These are phyloP conservation scores for Phaeosphaeriaceae sp. DNA, from an alignment of 2,329 filamentous ascomycete species.

Conservation along the genomic window DNA sequence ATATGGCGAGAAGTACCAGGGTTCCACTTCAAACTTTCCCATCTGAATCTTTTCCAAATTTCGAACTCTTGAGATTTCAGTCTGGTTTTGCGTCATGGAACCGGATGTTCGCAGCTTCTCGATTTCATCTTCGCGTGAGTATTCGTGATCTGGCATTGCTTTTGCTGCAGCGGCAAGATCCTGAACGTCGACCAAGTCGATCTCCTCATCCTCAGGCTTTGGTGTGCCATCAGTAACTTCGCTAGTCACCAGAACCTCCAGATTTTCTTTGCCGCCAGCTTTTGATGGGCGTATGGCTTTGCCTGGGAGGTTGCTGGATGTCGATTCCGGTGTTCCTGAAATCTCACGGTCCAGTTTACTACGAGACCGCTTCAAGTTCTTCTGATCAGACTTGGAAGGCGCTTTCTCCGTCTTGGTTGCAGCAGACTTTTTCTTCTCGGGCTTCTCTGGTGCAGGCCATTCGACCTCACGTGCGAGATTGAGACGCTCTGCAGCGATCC, in stretches of 20 bases:
- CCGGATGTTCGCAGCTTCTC: conserved; percentile 93
- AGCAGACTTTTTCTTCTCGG: conserved; percentile 80
- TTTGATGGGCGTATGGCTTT: conserved; percentile 60
- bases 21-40: conserved; percentile 88
- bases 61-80: conserved; percentile 92
- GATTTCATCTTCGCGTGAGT: conserved; percentile 88
- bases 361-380: conserved; percentile 55
- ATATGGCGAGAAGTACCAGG: conserved; percentile 99
- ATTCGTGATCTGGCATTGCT: conserved; percentile 60
- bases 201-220: conserved; percentile 58
- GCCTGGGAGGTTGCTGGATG: conserved; percentile 56
- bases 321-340: conserved; percentile 61
- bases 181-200: conserved; percentile 60
- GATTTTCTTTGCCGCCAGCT: conserved; percentile 67
- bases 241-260: conserved; percentile 55
- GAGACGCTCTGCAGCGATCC: conserved; percentile 82
- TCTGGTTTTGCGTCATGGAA: conserved; percentile 98
- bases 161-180: conserved; percentile 60
- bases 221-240: conserved; percentile 58
- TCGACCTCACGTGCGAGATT: conserved; percentile 91
- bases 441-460: conserved; percentile 91
- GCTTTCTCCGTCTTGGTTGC: conserved; percentile 52
- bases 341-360: conserved; percentile 59
- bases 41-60: conserved; percentile 96
- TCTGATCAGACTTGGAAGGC: conserved; percentile 53